Percentiles rank a stretch among this genome's conserved stretches.
Evolutionary conservation across 192 early-diverging fungal genomes (phyloP).

Genomic region (Pilobolus umbonatus): DNA sequence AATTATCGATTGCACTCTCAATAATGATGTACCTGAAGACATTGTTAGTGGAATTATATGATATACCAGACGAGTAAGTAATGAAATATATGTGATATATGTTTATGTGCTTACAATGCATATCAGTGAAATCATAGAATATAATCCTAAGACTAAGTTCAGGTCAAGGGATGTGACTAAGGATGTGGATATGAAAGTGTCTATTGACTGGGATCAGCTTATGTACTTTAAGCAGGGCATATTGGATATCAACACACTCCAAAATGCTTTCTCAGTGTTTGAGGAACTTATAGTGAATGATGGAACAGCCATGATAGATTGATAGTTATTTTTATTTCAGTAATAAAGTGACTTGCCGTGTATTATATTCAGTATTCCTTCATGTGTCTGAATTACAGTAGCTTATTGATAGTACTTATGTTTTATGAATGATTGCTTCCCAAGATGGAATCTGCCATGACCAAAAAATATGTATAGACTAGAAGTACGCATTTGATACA

Average conservation of each 20-base stretch:
- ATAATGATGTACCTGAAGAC: constrained; percentile 6
- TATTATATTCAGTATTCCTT: too few species aligned
- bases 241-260: background rate
- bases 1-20: constrained; percentile 1
- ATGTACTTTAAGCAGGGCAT: background rate
- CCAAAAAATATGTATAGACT: too few species aligned
- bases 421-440: too few species aligned
- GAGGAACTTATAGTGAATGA: background rate
- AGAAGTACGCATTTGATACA: too few species aligned
- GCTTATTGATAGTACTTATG: too few species aligned
- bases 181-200: background rate
- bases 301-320: background rate
- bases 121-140: constrained; percentile 2
- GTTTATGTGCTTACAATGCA: background rate
- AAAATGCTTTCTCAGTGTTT: constrained; percentile 1
- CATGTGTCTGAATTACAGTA: too few species aligned
- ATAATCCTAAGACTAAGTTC: background rate
- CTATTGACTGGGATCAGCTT: constrained; percentile 8
- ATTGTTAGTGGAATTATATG: constrained; percentile 10
- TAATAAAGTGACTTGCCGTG: too few species aligned
- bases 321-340: too few species aligned
- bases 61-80: constrained; percentile 16
- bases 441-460: too few species aligned
- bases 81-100: background rate
- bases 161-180: constrained; percentile 4